Evolutionary conservation across 306 rosid species (phyloP), one percentile per base, ranked within the genome.

Genomic region (Prunus mira): DNA sequence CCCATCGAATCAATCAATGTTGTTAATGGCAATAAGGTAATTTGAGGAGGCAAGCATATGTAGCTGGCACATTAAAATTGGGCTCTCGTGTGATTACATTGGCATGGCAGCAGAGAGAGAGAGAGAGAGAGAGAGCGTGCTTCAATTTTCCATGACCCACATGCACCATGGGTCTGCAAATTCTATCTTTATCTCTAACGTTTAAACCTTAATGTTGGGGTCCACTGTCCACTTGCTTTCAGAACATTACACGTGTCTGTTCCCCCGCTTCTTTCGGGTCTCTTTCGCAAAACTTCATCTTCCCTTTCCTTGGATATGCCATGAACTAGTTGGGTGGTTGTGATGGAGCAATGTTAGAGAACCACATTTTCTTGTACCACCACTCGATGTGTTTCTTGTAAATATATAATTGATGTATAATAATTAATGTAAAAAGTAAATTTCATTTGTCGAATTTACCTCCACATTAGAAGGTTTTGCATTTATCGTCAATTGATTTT

Each of bases 81-180:
- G 75, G 81, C 32, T 73, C 83, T 76, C 71, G 74, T 61, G 69
- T 34, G 73, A 56, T 51, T 46, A 28, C 28, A 12, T 49, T 34
- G 8, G 38, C 38, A 34, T 60, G 14, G 46, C 47, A 63, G 8
- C 38, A 60, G 13, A 67, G 58, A 45, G 64, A 73, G 73, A 61
- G 75, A 19, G 75, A 19, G 77, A 41, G 56, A 74, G 64, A 22
- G 67, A 3, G 38, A 45, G 50, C 32, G 75, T 76, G 84, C 69
- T 87, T 84, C 88, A 86, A 80, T 76, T 86, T 86, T 91, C 85
- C 85, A 88, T 76, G 88, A 79, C 85, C 95, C 95, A 89, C 93
- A 85, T 86, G 91, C 87, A 63, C 92, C 82, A 76, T 79, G 62
- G 69, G 15, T 67, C 89, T 79, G 84, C 82, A 79, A 71, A 85